Base-by-base conservation (phyloP, 345 rosid species). In the Syzygium aromaticum region DNA sequence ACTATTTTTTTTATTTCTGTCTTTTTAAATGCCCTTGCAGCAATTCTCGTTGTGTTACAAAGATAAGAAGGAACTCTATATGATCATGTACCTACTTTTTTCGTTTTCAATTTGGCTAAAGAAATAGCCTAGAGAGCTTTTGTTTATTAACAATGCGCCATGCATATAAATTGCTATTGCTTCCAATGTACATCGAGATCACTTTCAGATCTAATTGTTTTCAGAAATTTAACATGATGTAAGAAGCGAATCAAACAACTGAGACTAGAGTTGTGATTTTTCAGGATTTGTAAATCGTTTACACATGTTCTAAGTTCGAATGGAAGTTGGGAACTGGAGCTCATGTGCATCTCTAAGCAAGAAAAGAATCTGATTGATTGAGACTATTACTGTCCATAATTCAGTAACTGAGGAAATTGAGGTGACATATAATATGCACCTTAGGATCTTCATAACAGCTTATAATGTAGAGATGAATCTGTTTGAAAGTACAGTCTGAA, bases 101-200 rank as follows among this genome's bases (percentile, higher is more conserved):
- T 3, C 8, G 3, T 11, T 28, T 63, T 28, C 21, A 28, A 63
- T 15, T 63, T 63, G 38, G 77, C 7, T 15, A 28, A 63, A 21
- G 11, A 28, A 63, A 8, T 17, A 54, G 56, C 56, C 16, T 14
- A 28, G 77, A 63, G 77, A 63, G 40, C 77, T 63, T 63, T 63
- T 63, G 40, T 63, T 63, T 28, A 28, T 63, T 28, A 63, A 15
- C 22, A 63, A 3, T 63, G 38, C 10, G 15, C 77, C 22, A 7
- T 63, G 77, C 38, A 28, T 63, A 63, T 63, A 28, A 15, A 28
- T 63, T 63, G 77, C 40, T 63, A n/a, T 63, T 27, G 19, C 21
- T 63, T 28, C 77, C 40, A 63, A 0, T 64, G 40, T 0, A 15
- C 1, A 0, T 15, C 30, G 0, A 64, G 22, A 28, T 64, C 40